Evolutionary conservation across 305 asterid genomes (phyloP), one percentile per base, ranked within the genome.

Genomic region (Fraxinus floribunda): DNA sequence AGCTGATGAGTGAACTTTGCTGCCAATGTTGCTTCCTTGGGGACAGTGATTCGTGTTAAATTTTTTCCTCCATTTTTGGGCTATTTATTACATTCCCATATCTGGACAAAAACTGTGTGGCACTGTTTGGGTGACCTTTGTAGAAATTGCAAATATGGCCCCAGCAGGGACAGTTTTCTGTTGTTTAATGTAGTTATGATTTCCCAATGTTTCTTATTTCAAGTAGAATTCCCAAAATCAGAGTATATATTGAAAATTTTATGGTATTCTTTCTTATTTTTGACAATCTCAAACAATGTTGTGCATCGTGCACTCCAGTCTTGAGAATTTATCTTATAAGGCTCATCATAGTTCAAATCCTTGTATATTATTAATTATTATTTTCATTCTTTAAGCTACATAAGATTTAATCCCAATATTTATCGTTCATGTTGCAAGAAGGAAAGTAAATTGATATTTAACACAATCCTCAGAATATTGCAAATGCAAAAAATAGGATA

Each of bases 91-190:
- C 90, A 86, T 87, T 86, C 80, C 80, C 78, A 85, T 83, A 39
- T 77, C 82, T 85, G 88, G 66, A 79, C 86, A 80, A 82, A 86
- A 78, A 86, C 78, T 79, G 70, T n/a, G 66, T 83, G 75, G 87
- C 89, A 44, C 76, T 83, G 83, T 84, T 71, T 79, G 83, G 87
- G 84, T 81, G 88, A 68, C 90, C 84, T 88, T 82, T 87, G 89
- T 89, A 91, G 86, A 86, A 88, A 84, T 84, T 84, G 86, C 91
- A 88, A 86, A 88, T 84, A 87, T 87, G 80, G 84, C 83, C 85
- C 44, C 83, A 86, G 70, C 85, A 78, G 76, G 72, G 73, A 85
- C 78, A 81, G 70, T 80, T 74, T 79, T 83, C 41, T 74, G 24
- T 78, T 62, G 41, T 60, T 75, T 72, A 72, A 72, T 32, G 35